phyloP scores from a whole-genome alignment of 805 yeast species.

The Priceomyces carsonii region DNA sequence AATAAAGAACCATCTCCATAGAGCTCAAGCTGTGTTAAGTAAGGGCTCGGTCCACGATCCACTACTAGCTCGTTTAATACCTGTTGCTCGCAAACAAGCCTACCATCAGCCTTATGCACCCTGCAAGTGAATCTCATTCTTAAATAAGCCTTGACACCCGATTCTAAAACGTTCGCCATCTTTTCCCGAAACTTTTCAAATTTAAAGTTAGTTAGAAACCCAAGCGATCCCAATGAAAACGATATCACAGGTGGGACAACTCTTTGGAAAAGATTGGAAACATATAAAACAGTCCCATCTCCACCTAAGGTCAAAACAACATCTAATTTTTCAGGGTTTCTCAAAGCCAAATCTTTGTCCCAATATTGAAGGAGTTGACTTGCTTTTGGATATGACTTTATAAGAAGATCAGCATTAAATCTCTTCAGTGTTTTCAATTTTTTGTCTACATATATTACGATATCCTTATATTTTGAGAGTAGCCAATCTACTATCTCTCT shows the following conservation, averaged over 20 bases:
- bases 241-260: constrained; percentile 50
- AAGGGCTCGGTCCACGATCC: constrained; percentile 93
- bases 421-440: constrained; percentile 60
- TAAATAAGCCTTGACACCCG: constrained; percentile 73
- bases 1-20: constrained; percentile 84
- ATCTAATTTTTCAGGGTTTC: constrained; percentile 43
- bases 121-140: constrained; percentile 89
- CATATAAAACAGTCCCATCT: constrained; percentile 48
- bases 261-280: constrained; percentile 42
- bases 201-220: constrained; percentile 69
- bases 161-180: constrained; percentile 57
- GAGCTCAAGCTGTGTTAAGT: constrained; percentile 83
- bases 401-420: constrained; percentile 59
- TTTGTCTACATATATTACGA: constrained; percentile 70
- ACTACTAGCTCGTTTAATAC: constrained; percentile 88
- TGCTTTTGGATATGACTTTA: constrained; percentile 48
- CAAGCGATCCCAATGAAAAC: constrained; percentile 45
- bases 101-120: constrained; percentile 54
- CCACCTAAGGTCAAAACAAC: constrained; percentile 48
- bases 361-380: constrained; percentile 59
- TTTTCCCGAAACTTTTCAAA: constrained; percentile 69
- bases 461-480: constrained; percentile 37
- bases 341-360: constrained; percentile 57
- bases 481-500: constrained; percentile 82
- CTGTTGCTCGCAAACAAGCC: constrained; percentile 63